phyloP scores from a whole-genome alignment of 2,329 filamentous ascomycete genomes.

The Alternaria triticimaculans region DNA sequence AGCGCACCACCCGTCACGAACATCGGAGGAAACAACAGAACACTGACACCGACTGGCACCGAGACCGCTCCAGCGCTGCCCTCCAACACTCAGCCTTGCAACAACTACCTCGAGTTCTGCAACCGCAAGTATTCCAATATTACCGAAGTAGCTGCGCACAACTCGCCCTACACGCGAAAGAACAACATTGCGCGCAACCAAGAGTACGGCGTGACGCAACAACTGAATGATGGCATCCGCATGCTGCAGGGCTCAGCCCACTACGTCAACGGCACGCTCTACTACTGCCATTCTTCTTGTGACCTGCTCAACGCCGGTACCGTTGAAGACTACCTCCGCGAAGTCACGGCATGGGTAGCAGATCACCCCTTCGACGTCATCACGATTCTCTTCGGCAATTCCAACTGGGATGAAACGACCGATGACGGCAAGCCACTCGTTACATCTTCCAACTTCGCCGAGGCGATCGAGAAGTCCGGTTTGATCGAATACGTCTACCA shows the following conservation, averaged over 20 bases:
- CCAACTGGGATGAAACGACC: slow-evolving; percentile 51
- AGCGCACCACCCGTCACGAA: slow-evolving; percentile 31
- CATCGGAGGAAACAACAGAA: slow-evolving; percentile 37
- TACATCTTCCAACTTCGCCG: slow-evolving; percentile 67
- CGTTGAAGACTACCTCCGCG: slow-evolving; percentile 74
- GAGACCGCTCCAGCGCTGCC: slow-evolving; percentile 37
- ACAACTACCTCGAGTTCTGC: slow-evolving; percentile 51
- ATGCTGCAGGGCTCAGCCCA: slow-evolving; percentile 67
- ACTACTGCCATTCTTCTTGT: slow-evolving; percentile 89
- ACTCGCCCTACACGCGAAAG: slow-evolving; percentile 45
- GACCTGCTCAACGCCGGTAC: slow-evolving; percentile 83
- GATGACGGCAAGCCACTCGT: slow-evolving; percentile 59
- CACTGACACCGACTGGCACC: slow-evolving; percentile 29
- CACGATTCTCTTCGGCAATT: slow-evolving; percentile 87
- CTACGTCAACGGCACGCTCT: slow-evolving; percentile 64
- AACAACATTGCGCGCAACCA: slow-evolving; percentile 49
- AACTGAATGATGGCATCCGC: slow-evolving; percentile 51
- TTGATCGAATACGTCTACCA: slow-evolving; percentile 77
- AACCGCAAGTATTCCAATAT: slow-evolving; percentile 50
- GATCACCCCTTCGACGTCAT: slow-evolving; percentile 86
- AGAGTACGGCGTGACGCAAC: slow-evolving; percentile 44
- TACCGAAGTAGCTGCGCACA: slow-evolving; percentile 51
- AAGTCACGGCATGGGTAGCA: slow-evolving; percentile 76
- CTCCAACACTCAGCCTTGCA: slow-evolving; percentile 52
- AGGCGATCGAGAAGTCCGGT: slow-evolving; percentile 74